Conservation (phyloP, 441 rosid genomes). For the Brassica hybrid region DNA sequence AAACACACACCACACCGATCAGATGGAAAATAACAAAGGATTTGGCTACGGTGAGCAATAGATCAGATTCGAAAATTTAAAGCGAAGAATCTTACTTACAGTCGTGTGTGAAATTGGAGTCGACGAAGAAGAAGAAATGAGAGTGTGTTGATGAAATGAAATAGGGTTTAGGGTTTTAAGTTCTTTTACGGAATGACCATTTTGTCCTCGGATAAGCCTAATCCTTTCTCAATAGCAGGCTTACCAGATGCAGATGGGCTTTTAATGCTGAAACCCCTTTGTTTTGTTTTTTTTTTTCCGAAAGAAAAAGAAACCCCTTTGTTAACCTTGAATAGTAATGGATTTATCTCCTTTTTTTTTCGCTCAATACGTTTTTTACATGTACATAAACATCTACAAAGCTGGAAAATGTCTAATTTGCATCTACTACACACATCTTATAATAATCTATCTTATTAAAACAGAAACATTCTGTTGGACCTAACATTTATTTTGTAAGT, state of each 20-base stretch:
- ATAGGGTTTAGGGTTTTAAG: slow-evolving; percentile 32
- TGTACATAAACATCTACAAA: background rate
- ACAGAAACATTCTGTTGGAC: too few species aligned
- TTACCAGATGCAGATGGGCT: background rate
- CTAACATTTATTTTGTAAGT: too few species aligned
- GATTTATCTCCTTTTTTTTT: background rate
- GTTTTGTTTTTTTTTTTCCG: too few species aligned
- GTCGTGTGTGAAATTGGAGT: background rate
- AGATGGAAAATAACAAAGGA: background rate
- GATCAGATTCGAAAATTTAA: background rate
- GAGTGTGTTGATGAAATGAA: background rate
- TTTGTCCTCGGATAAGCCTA: slow-evolving; percentile 14
- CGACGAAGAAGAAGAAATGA: slow-evolving; percentile 8
- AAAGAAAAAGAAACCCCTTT: background rate
- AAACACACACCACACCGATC: background rate
- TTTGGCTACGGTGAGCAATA: background rate
- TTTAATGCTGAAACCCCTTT: background rate
- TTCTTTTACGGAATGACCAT: slow-evolving; percentile 1
- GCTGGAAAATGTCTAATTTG: background rate
- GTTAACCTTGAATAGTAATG: background rate
- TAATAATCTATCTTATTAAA: too few species aligned
- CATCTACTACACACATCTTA: slow-evolving; percentile 8
- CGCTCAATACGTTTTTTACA: background rate
- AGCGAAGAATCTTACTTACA: background rate
- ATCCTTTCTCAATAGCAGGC: background rate